Conservation (phyloP, 2,329 filamentous ascomycete genomes). For the Pochonia chlamydosporia region DNA sequence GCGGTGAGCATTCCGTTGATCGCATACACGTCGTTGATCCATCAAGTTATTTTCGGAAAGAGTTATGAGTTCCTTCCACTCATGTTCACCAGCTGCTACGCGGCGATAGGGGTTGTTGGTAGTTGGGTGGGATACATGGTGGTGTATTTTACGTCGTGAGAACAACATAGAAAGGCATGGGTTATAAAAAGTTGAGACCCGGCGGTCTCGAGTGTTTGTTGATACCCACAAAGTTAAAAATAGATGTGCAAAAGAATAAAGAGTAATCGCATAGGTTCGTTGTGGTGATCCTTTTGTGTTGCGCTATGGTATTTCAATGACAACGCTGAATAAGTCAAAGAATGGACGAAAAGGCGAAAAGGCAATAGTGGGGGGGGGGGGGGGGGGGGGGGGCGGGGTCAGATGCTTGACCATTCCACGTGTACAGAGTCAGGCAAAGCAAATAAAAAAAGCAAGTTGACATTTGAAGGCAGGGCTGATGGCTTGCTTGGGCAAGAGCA, state of each 20-base stretch:
- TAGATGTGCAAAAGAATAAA: no score
- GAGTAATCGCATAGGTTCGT: no score
- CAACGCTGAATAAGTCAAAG: not conserved
- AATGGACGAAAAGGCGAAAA: not conserved
- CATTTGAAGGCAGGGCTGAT: not conserved
- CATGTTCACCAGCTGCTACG: conserved; percentile 96
- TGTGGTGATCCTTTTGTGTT: no score
- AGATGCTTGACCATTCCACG: no score
- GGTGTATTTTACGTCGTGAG: conserved; percentile 68
- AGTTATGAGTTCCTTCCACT: conserved; percentile 85
- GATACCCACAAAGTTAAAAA: conserved; percentile 23
- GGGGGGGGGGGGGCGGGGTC: no score
- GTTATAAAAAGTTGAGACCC: not conserved
- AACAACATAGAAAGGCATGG: no score
- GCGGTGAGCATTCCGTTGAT: conserved; percentile 84
- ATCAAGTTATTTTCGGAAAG: conserved; percentile 76
- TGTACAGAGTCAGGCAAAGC: no score
- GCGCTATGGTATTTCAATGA: no score
- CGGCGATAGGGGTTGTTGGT: conserved; percentile 86
- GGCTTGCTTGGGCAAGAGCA: no score
- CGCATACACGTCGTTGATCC: conserved; percentile 78
- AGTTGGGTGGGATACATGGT: conserved; percentile 95
- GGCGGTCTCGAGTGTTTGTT: not conserved
- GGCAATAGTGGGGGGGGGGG: no score
- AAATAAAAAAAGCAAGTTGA: no score